phyloP scores from a whole-genome alignment of 768 basidiomycete genomes.

The Gautieria morchelliformis region DNA sequence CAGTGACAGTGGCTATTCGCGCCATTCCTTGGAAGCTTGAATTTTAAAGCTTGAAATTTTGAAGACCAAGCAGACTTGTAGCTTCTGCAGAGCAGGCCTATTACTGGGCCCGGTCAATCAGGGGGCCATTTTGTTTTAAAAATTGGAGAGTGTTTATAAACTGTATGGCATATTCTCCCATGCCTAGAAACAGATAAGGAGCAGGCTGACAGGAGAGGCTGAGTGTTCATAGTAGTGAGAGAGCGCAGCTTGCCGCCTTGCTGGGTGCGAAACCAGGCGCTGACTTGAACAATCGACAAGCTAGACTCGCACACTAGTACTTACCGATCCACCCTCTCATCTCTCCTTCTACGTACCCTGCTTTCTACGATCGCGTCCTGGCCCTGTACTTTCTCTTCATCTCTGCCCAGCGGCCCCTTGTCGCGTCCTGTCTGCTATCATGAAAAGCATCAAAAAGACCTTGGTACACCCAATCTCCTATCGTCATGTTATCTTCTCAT shows the following conservation, averaged over 20 bases:
- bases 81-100: too few relatives aligned
- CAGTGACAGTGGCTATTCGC: too few relatives aligned
- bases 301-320: constrained; percentile 3
- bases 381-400: background rate
- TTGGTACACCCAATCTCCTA: constrained; percentile 34
- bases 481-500: constrained; percentile 10
- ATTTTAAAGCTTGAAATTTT: too few relatives aligned
- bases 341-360: background rate
- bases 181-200: too few relatives aligned
- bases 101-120: too few relatives aligned
- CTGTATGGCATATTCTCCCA: too few relatives aligned
- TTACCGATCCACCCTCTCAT: background rate
- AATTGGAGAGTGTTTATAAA: too few relatives aligned
- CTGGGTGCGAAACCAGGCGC: constrained; percentile 5
- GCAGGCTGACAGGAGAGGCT: too few relatives aligned
- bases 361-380: background rate
- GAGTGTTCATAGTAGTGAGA: too few relatives aligned
- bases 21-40: too few relatives aligned
- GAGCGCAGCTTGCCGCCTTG: background rate
- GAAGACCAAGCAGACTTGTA: too few relatives aligned
- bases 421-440: constrained; percentile 19
- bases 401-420: background rate
- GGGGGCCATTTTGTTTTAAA: too few relatives aligned
- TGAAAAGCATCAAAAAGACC: constrained; percentile 84
- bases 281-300: background rate